Conservation (phyloP, 2,329 filamentous ascomycete genomes). For the Curvularia sp. region DNA sequence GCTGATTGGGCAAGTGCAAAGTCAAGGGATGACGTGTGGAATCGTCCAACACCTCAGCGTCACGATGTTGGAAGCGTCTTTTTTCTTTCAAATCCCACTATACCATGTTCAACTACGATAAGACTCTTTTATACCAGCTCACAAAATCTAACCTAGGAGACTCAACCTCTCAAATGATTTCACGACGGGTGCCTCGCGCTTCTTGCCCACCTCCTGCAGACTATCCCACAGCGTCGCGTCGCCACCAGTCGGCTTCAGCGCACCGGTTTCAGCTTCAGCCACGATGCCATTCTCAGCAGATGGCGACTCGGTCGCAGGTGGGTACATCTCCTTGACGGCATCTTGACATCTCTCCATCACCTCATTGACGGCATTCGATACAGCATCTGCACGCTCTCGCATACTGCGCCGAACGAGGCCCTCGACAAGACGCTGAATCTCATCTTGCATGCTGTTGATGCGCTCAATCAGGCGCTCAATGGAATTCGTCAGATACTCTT, state of each 20-base stretch:
- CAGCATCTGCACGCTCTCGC: constrained; percentile 82
- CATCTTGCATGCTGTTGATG: constrained; percentile 74
- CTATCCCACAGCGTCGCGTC: constrained; percentile 58
- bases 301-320: constrained; percentile 3
- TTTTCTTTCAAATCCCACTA: neutral
- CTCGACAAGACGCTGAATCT: constrained; percentile 76
- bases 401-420: constrained; percentile 81
- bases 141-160: constrained; percentile 29
- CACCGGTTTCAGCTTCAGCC: constrained; percentile 25
- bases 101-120: neutral
- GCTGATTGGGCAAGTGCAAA: neutral
- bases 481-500: constrained; percentile 93
- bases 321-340: constrained; percentile 66
- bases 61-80: neutral
- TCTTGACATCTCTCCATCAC: constrained; percentile 73
- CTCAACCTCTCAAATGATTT: constrained; percentile 59
- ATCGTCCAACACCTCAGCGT: neutral
- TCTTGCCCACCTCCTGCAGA: constrained; percentile 49
- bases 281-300: constrained; percentile 6
- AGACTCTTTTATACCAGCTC: neutral
- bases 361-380: constrained; percentile 76
- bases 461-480: constrained; percentile 83
- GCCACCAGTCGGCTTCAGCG: constrained; percentile 50
- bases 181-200: constrained; percentile 59
- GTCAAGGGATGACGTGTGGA: neutral